Base-by-base conservation (phyloP, 805 yeast species). In the Wickerhamiella australiensis region DNA sequence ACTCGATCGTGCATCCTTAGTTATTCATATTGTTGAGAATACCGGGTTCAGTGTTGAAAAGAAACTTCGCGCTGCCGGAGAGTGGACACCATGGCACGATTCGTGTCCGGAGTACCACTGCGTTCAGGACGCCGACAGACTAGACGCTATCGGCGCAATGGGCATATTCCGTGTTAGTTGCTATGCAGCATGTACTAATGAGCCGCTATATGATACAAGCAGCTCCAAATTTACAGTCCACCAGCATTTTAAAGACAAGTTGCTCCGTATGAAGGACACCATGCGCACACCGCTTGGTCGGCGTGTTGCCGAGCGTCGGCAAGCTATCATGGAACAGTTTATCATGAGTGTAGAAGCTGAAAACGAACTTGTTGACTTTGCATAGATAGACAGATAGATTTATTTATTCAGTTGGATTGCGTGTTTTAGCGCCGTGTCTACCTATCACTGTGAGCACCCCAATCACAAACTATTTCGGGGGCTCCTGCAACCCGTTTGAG, bases 111-210 rank as follows among this genome's bases (percentile, higher is more conserved):
- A 64, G 50, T 57, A 63, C 43, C 65, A 61, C 37, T 62, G 67
- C 50, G 67, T 65, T 7, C 63, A 60, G 51, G 68, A 65, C 46
- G 69, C 69, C 6, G 77, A 74, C 65, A 42, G 64, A 21, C 53
- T 66, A n/a, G 69, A 66, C 35, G 68, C 69, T 5, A 62, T 65
- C 47, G 69, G 69, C 15, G 63, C 62, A 5, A 51, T 66, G 47
- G 69, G 69, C 23, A 53, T 66, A 29, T 56, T 65, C 36, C 54
- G 69, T n/a, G 61, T 57, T 6, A 59, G 66, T 5, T 66, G 66
- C 15, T 66, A 56, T 46, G 59, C 67, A 3, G 61, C 61, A 7
- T 59, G 57, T 29, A 52, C 53, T 15, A 53, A 54, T 50, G 52
- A 57, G 17, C 61, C 67, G 6, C 51, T 66, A 27, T 56, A 52